phyloP scores from a whole-genome alignment of 176 grass and related monocot genomes.

The Bromus sterilis region DNA sequence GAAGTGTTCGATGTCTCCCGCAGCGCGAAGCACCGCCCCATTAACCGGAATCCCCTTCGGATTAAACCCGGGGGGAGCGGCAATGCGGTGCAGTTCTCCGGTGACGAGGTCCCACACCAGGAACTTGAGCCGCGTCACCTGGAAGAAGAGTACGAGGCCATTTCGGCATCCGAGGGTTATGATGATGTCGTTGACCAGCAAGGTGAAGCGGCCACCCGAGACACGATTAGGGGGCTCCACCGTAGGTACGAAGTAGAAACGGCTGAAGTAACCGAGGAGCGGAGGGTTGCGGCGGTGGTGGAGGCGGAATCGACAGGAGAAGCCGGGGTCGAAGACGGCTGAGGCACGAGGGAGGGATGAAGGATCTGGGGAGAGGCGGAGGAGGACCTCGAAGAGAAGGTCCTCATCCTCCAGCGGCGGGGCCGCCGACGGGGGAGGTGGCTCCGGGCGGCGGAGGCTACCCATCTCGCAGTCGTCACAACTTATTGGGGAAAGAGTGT shows the following conservation, averaged over 20 bases:
- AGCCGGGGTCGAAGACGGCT: not conserved
- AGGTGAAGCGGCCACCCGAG: not conserved
- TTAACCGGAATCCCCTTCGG: not conserved
- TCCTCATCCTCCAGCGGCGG: not conserved
- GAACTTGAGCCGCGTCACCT: not conserved
- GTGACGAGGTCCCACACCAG: not conserved
- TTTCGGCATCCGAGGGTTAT: not conserved
- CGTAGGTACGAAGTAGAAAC: not conserved
- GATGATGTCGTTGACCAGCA: no score
- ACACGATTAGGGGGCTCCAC: not conserved
- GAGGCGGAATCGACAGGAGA: not conserved
- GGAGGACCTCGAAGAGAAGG: not conserved
- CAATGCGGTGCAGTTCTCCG: not conserved
- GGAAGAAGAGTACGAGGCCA: not conserved
- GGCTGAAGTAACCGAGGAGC: not conserved
- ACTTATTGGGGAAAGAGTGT: no score
- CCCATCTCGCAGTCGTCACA: no score
- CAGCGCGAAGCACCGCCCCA: not conserved
- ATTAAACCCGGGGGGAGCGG: not conserved
- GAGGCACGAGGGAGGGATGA: not conserved
- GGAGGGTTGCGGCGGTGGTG: not conserved
- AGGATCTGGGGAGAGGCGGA: not conserved
- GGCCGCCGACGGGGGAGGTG: not conserved
- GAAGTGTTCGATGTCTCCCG: not conserved
- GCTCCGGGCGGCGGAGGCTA: no score